Conservation (phyloP, 257 asterid genomes). For the Thymus quinquecostatus region DNA sequence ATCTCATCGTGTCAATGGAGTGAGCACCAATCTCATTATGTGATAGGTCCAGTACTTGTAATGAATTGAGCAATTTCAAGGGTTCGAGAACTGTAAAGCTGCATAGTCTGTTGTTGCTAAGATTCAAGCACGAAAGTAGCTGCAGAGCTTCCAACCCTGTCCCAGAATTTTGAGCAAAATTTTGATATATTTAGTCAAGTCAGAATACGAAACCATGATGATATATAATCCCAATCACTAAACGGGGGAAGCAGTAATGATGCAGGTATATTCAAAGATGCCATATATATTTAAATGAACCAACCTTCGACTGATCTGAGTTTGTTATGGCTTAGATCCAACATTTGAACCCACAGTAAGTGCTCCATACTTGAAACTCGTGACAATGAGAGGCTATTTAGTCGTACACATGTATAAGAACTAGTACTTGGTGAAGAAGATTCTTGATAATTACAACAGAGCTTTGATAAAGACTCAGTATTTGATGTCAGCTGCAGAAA, state of each 20-base stretch:
- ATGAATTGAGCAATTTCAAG: slow-evolving; percentile 55
- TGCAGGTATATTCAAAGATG: slow-evolving; percentile 8
- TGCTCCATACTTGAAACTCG: slow-evolving; percentile 68
- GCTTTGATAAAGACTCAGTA: slow-evolving; percentile 53
- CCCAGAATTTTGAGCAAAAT: slow-evolving; percentile 16
- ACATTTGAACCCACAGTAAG: slow-evolving; percentile 90
- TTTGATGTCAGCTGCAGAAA: slow-evolving; percentile 61
- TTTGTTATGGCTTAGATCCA: slow-evolving; percentile 88
- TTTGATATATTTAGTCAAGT: neutral
- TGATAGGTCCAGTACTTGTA: slow-evolving; percentile 70
- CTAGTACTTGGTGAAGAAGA: slow-evolving; percentile 42
- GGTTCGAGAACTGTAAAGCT: slow-evolving; percentile 83
- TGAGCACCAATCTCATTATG: slow-evolving; percentile 85
- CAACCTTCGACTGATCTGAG: slow-evolving; percentile 85
- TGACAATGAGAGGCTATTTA: slow-evolving; percentile 73
- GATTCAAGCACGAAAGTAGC: slow-evolving; percentile 77
- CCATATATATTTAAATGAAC: neutral
- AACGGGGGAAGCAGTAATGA: neutral
- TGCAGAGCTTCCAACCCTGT: slow-evolving; percentile 93
- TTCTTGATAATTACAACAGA: slow-evolving; percentile 53
- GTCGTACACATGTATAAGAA: slow-evolving; percentile 46
- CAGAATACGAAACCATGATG: neutral
- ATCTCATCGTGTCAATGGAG: slow-evolving; percentile 76
- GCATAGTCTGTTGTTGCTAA: slow-evolving; percentile 63
- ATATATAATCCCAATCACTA: neutral